These are phyloP conservation scores for Salix suchowensis DNA, from an alignment of 345 rosid species.

Conservation along the genomic window DNA sequence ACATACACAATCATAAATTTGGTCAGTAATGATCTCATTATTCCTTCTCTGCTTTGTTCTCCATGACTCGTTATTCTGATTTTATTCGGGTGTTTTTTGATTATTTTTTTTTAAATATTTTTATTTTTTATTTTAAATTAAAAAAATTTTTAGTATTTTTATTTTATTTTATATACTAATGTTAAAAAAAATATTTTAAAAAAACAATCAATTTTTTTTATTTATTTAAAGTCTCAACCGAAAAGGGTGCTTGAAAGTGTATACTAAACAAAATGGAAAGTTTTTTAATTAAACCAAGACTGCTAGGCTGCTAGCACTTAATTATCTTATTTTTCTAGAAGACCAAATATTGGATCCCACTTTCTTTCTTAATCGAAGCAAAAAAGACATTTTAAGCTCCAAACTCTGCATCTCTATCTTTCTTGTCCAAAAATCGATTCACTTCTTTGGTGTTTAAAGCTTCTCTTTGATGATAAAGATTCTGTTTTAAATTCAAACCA, in stretches of 20 bases:
- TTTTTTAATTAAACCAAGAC: neutral
- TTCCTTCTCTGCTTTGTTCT: neutral
- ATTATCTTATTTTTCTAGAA: neutral
- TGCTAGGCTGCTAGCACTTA: too few species aligned
- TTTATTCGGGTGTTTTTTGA: too few species aligned
- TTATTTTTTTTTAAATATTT: too few species aligned
- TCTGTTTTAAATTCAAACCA: neutral
- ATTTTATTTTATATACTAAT: too few species aligned
- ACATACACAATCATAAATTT: neutral
- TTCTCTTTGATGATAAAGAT: conserved; percentile 4
- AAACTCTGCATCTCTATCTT: neutral
- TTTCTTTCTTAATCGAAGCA: neutral
- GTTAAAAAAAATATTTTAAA: too few species aligned
- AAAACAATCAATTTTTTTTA: too few species aligned
- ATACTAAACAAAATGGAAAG: too few species aligned
- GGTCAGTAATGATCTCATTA: conserved; percentile 1
- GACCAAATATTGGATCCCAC: neutral
- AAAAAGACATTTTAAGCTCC: neutral
- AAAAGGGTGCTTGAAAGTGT: neutral
- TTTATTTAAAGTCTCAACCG: neutral
- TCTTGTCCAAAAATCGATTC: neutral
- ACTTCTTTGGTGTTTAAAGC: conserved; percentile 1
- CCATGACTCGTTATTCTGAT: neutral
- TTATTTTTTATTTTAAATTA: too few species aligned
- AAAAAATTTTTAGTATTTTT: too few species aligned